A percentile compares a stretch with the other conserved stretches of the same genome.
phyloP scores from a whole-genome alignment of 2,329 filamentous ascomycete genomes.

The Cladosporium halotolerans region DNA sequence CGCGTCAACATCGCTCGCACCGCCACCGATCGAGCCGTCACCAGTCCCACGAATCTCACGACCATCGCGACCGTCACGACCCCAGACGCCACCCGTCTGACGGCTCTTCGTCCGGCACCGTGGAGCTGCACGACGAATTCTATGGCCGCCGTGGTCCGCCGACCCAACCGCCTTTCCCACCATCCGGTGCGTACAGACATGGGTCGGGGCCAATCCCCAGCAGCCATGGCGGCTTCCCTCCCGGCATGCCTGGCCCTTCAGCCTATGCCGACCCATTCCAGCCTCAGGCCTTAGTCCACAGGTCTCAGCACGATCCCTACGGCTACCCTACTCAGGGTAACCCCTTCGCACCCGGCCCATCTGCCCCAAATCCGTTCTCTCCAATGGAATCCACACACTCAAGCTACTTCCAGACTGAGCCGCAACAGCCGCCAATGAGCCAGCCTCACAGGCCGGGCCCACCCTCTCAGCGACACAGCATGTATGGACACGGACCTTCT shows the following conservation, averaged over 20 bases:
- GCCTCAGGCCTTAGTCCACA: conserved; percentile 24
- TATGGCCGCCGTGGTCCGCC: conserved; percentile 32
- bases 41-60: conserved; percentile 19
- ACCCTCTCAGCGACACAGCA: conserved; percentile 25
- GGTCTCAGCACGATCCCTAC: conserved; percentile 31
- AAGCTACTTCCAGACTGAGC: conserved; percentile 34
- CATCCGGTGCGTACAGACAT: conserved; percentile 24
- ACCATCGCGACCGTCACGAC: conserved; percentile 17
- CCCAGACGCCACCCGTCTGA: conserved; percentile 26
- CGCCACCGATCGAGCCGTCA: conserved; percentile 21
- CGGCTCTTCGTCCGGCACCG: conserved; percentile 33
- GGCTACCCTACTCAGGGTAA: conserved; percentile 31
- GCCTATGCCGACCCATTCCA: conserved; percentile 21
- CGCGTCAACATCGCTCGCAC: conserved; percentile 21
- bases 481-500: conserved; percentile 17
- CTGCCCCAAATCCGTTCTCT: conserved; percentile 26
- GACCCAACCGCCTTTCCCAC: conserved; percentile 28
- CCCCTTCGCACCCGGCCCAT: conserved; percentile 31
- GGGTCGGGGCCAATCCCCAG: conserved; percentile 15
- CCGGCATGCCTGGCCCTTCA: conserved; percentile 22
- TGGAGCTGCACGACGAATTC: conserved; percentile 42
- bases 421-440: conserved; percentile 12
- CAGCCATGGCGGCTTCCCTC: conserved; percentile 31
- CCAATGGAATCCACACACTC: conserved; percentile 21
- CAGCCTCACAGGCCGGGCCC: conserved; percentile 21